Percentiles rank a stretch among this genome's conserved stretches.
These are phyloP conservation scores for Mycena pura DNA, from an alignment of 768 basidiomycete species.

Conservation along the genomic window DNA sequence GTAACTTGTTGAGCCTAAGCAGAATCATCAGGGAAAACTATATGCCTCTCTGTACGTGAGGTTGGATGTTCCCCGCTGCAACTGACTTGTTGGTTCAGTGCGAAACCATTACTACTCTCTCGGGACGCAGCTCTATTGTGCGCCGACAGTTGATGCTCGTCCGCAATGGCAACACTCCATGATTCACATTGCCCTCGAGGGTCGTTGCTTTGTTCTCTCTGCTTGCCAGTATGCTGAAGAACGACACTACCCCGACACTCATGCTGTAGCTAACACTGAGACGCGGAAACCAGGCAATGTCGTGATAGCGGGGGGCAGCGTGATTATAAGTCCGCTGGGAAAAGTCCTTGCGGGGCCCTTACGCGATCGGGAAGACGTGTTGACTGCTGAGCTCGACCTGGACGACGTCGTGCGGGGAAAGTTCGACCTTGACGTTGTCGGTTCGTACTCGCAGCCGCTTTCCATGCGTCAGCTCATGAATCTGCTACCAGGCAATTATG, in stretches of 20 bases:
- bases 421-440: slow-evolving; percentile 64
- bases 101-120: slow-evolving; percentile 64
- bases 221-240: slow-evolving; percentile 66
- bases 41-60: slow-evolving; percentile 62
- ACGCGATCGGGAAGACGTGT: slow-evolving; percentile 55
- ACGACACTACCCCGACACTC: slow-evolving; percentile 57
- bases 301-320: slow-evolving; percentile 67
- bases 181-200: slow-evolving; percentile 70
- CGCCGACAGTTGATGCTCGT: slow-evolving; percentile 68
- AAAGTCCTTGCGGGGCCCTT: slow-evolving; percentile 66
- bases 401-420: slow-evolving; percentile 63
- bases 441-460: neutral
- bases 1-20: neutral
- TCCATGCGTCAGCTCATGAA: neutral
- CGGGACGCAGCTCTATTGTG: slow-evolving; percentile 68
- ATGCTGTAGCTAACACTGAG: slow-evolving; percentile 48
- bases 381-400: slow-evolving; percentile 65
- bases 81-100: slow-evolving; percentile 41
- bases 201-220: slow-evolving; percentile 68
- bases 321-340: slow-evolving; percentile 66
- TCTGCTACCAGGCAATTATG: slow-evolving; percentile 56
- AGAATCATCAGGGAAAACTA: slow-evolving; percentile 69
- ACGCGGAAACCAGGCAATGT: slow-evolving; percentile 51
- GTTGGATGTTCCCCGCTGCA: neutral
- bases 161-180: slow-evolving; percentile 63